These are phyloP conservation scores for Paecilomyces variotii DNA, from an alignment of 2,329 filamentous ascomycete species.

Conservation along the genomic window DNA sequence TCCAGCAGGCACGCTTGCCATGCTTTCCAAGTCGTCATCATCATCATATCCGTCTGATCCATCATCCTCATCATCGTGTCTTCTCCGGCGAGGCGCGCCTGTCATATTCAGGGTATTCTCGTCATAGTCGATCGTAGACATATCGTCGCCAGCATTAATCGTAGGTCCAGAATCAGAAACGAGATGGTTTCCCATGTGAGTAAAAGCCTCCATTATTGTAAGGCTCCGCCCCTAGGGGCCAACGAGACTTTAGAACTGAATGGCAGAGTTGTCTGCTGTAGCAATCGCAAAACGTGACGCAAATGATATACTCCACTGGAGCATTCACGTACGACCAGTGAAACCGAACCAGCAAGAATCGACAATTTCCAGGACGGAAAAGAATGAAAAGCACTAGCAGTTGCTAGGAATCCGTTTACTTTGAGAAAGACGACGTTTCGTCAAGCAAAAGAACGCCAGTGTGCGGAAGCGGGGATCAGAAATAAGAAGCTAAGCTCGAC, in stretches of 20 bases:
- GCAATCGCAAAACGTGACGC: background rate
- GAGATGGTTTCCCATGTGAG: slow-evolving; percentile 76
- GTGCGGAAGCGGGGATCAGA: slow-evolving; percentile 23
- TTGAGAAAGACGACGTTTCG: slow-evolving; percentile 7
- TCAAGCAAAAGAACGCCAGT: slow-evolving; percentile 10
- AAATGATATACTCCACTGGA: background rate
- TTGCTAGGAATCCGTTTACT: slow-evolving; percentile 7
- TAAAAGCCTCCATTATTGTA: slow-evolving; percentile 61
- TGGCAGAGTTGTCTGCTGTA: background rate
- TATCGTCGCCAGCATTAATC: slow-evolving; percentile 80
- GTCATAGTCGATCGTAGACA: slow-evolving; percentile 64
- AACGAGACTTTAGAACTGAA: background rate
- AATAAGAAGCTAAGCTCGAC: slow-evolving; percentile 8
- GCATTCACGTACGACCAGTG: background rate
- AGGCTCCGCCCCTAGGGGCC: background rate
- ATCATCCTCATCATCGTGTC: slow-evolving; percentile 83
- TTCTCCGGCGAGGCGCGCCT: slow-evolving; percentile 54
- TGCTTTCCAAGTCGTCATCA: slow-evolving; percentile 69
- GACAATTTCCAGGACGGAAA: slow-evolving; percentile 10
- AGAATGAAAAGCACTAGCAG: slow-evolving; percentile 18
- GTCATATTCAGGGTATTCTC: slow-evolving; percentile 68
- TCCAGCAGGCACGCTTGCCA: slow-evolving; percentile 74
- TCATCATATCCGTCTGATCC: slow-evolving; percentile 76
- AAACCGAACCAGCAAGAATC: background rate
- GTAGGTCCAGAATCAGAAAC: slow-evolving; percentile 76